These are phyloP conservation scores for Exsudoporus frostii DNA, from an alignment of 768 basidiomycete species.

Conservation along the genomic window DNA sequence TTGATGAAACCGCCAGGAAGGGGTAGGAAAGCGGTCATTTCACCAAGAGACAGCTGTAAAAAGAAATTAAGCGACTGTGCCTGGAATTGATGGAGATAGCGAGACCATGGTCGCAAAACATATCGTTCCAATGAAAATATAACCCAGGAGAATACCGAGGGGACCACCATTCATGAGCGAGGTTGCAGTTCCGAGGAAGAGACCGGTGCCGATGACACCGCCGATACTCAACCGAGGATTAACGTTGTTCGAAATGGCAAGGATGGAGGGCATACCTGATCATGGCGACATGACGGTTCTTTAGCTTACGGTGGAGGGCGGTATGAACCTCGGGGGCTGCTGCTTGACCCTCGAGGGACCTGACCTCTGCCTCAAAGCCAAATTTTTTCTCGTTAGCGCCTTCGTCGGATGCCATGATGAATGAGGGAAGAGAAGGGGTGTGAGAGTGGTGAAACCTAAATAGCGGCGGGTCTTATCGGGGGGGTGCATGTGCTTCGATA, in stretches of 20 bases:
- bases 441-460: background rate
- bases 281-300: slow-evolving; percentile 36
- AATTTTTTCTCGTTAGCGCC: background rate
- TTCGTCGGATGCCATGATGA: slow-evolving; percentile 10
- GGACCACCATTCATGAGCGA: slow-evolving; percentile 43
- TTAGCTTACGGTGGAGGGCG: slow-evolving; percentile 27
- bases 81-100: background rate
- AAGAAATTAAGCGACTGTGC: background rate
- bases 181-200: slow-evolving; percentile 34
- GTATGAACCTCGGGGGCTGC: background rate
- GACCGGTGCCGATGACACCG: slow-evolving; percentile 42
- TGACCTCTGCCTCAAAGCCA: background rate
- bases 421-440: background rate
- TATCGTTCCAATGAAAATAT: slow-evolving; percentile 35
- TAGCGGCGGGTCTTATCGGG: background rate
- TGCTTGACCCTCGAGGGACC: slow-evolving; percentile 10
- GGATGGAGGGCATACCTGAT: slow-evolving; percentile 22
- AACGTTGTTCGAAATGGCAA: too few relatives aligned
- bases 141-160: slow-evolving; percentile 44
- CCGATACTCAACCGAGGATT: slow-evolving; percentile 21
- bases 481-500: background rate
- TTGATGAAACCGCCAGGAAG: slow-evolving; percentile 46
- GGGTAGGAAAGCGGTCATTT: slow-evolving; percentile 46
- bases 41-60: slow-evolving; percentile 36
- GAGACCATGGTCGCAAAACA: slow-evolving; percentile 40